phyloP scores from a whole-genome alignment of 805 yeast genomes.

The Saccharomycopsis olivae region DNA sequence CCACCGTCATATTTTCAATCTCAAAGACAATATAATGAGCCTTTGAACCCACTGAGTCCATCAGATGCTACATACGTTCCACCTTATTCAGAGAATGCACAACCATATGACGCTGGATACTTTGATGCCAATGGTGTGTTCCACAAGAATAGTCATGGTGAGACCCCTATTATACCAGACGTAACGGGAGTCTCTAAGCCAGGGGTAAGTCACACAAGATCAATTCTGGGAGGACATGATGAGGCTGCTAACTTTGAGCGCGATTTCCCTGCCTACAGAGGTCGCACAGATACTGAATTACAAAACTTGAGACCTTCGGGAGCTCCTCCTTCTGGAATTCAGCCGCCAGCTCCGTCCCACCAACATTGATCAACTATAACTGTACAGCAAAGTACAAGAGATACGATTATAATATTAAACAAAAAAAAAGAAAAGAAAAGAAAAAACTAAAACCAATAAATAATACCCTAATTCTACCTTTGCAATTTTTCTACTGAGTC shows the following conservation, averaged over 20 bases:
- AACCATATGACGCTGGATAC: constrained; percentile 68
- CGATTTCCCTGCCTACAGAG: constrained; percentile 9
- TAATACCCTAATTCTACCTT: too few relatives aligned
- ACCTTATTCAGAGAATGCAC: constrained; percentile 53
- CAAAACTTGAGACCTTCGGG: constrained; percentile 8
- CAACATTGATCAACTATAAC: too few relatives aligned
- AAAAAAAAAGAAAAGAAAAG: too few relatives aligned
- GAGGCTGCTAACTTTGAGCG: constrained; percentile 13
- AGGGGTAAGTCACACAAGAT: too few relatives aligned
- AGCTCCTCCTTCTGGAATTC: constrained; percentile 6
- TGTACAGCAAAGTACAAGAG: too few relatives aligned
- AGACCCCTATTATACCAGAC: neutral
- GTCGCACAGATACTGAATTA: too few relatives aligned
- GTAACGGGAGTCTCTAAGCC: constrained; percentile 3
- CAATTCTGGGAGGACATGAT: constrained; percentile 1
- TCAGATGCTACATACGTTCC: constrained; percentile 50
- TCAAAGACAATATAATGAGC: constrained; percentile 43
- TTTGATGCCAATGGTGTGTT: constrained; percentile 55
- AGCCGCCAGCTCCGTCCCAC: neutral
- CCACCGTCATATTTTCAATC: constrained; percentile 72
- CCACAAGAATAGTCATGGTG: constrained; percentile 23
- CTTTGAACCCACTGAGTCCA: constrained; percentile 24
- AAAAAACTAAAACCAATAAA: too few relatives aligned
- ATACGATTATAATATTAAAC: too few relatives aligned
- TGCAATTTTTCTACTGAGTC: too few relatives aligned